Evolutionary conservation across 768 basidiomycete genomes (phyloP).

Genomic region (Lentinus tigrinus): DNA sequence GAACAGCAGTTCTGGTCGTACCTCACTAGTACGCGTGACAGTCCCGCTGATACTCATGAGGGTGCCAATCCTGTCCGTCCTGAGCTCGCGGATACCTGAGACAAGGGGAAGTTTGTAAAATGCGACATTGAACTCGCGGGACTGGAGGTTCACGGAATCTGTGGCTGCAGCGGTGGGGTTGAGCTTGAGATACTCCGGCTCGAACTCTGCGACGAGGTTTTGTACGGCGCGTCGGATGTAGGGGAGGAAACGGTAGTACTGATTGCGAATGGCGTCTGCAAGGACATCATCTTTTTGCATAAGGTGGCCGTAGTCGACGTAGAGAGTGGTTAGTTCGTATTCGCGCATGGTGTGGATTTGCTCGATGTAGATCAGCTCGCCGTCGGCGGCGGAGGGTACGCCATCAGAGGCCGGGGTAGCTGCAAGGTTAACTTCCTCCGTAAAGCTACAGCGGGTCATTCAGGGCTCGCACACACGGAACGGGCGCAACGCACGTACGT

Average conservation of each 20-base stretch:
- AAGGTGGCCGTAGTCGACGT: conserved; percentile 92
- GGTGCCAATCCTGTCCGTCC: conserved; percentile 92
- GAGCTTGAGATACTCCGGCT: conserved; percentile 92
- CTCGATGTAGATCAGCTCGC: conserved; percentile 80
- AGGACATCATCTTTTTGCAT: conserved; percentile 90
- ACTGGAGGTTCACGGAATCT: conserved; percentile 84
- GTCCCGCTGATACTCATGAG: conserved; percentile 96
- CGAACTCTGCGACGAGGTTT: conserved; percentile 85
- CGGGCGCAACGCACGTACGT: conserved; percentile 51
- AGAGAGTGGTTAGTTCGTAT: conserved; percentile 92
- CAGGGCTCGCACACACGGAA: not conserved
- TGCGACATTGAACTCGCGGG: conserved; percentile 92
- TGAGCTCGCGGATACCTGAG: conserved; percentile 89
- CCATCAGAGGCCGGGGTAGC: conserved; percentile 80
- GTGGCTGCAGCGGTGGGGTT: conserved; percentile 87
- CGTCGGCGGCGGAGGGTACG: conserved; percentile 51
- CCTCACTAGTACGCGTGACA: conserved; percentile 96
- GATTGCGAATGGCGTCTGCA: conserved; percentile 88
- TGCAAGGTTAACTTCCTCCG: conserved; percentile 76
- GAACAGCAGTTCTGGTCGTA: conserved; percentile 89
- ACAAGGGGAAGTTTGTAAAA: conserved; percentile 95
- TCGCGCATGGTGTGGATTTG: conserved; percentile 96
- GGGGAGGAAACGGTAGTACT: conserved; percentile 96
- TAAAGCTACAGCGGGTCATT: conserved; percentile 58
- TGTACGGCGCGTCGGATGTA: conserved; percentile 90